A percentile compares a stretch with the other conserved stretches of the same genome.
These are phyloP conservation scores for Saccharomycodes ludwigii DNA, from an alignment of 805 yeast species.

Conservation along the genomic window DNA sequence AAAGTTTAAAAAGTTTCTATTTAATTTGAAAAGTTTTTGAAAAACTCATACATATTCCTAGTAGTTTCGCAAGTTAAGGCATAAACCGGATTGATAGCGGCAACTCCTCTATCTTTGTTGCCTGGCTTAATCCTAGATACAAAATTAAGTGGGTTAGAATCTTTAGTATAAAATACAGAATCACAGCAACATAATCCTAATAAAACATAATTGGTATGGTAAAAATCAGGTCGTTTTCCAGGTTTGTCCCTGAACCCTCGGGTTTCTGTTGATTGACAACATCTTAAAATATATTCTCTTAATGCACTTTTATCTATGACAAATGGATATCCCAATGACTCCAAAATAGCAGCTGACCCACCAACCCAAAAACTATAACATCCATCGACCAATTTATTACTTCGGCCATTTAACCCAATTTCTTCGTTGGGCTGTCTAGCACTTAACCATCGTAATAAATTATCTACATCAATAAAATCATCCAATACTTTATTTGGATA, in stretches of 20 bases:
- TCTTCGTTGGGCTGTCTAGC: constrained; percentile 61
- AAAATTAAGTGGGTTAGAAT: not conserved
- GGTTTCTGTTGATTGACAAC: constrained; percentile 47
- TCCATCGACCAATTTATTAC: constrained; percentile 90
- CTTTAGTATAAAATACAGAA: constrained; percentile 14
- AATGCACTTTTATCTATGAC: constrained; percentile 45
- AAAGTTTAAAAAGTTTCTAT: constrained; percentile 4
- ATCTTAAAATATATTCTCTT: constrained; percentile 52
- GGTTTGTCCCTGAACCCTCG: constrained; percentile 92
- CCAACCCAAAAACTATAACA: constrained; percentile 97
- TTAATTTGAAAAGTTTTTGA: constrained; percentile 8
- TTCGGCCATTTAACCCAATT: constrained; percentile 82
- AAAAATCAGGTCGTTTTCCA: constrained; percentile 64
- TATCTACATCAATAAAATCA: constrained; percentile 33
- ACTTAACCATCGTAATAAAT: constrained; percentile 53
- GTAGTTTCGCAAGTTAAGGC: constrained; percentile 32
- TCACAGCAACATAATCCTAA: constrained; percentile 42
- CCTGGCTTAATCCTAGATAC: not conserved
- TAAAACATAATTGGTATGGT: constrained; percentile 80
- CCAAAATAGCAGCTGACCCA: constrained; percentile 48
- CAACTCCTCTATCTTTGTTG: constrained; percentile 2
- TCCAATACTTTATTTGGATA: constrained; percentile 15
- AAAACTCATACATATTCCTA: constrained; percentile 27
- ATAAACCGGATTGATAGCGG: constrained; percentile 42
- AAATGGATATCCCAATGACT: constrained; percentile 16